These are phyloP conservation scores for Debaryomyces robertsiae DNA, from an alignment of 1,139 yeast genomes.

Conservation along the genomic window DNA sequence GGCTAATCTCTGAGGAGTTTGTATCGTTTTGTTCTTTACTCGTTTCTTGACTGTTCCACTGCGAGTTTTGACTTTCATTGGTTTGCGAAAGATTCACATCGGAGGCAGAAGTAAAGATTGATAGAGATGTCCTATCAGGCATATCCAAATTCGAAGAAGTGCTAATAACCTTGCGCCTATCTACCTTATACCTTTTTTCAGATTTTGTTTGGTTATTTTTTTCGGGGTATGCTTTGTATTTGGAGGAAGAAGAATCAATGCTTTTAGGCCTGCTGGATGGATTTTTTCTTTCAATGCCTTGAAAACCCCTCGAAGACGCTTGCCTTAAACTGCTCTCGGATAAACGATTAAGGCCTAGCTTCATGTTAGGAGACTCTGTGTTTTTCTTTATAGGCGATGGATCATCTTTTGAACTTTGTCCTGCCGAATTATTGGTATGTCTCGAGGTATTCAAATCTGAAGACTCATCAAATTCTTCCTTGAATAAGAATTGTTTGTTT, in stretches of 20 bases:
- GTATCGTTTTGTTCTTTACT: conserved; percentile 4
- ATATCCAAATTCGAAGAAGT: conserved; percentile 23
- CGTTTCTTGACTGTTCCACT: background rate
- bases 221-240: conserved; percentile 18
- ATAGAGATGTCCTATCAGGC: conserved; percentile 19
- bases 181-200: conserved; percentile 7
- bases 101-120: conserved; percentile 17
- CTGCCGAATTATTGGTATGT: conserved; percentile 1
- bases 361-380: conserved; percentile 12
- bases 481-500: conserved; percentile 24
- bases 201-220: conserved; percentile 3
- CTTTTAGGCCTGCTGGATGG: conserved; percentile 4
- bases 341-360: conserved; percentile 11
- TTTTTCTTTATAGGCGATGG: conserved; percentile 6
- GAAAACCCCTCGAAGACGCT: background rate
- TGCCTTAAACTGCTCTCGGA: conserved; percentile 1
- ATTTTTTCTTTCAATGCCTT: background rate
- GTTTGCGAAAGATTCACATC: conserved; percentile 13
- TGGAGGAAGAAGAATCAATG: conserved; percentile 17
- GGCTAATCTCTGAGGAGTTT: conserved; percentile 2
- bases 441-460: conserved; percentile 5
- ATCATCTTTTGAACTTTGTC: background rate
- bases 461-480: conserved; percentile 36
- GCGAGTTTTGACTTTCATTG: conserved; percentile 1
- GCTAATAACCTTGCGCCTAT: conserved; percentile 19